Evolutionary conservation across 306 rosid genomes (phyloP).

Genomic region (Fragaria ananassa): DNA sequence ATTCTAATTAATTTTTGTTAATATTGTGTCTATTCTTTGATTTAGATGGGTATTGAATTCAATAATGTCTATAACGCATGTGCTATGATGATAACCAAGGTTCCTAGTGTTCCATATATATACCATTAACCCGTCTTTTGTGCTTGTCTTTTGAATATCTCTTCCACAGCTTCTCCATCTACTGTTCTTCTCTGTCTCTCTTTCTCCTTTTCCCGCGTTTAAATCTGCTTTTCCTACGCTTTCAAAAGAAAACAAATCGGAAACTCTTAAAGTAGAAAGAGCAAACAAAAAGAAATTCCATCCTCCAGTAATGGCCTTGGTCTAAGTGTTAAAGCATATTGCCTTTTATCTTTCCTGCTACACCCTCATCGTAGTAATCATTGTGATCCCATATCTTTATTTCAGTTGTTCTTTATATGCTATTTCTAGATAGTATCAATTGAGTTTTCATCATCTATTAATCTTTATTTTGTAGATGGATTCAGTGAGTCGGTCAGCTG

Average conservation of each 20-base stretch:
- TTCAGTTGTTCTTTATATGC: slow-evolving; percentile 15
- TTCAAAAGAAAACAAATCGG: slow-evolving; percentile 29
- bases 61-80: neutral
- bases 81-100: slow-evolving; percentile 10
- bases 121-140: slow-evolving; percentile 25
- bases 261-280: slow-evolving; percentile 11
- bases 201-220: slow-evolving; percentile 19
- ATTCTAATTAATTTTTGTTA: neutral
- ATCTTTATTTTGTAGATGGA: slow-evolving; percentile 61
- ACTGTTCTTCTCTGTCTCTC: neutral
- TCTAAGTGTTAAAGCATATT: slow-evolving; percentile 59
- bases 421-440: neutral
- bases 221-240: slow-evolving; percentile 26
- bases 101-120: neutral
- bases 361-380: slow-evolving; percentile 39
- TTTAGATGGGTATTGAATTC: neutral
- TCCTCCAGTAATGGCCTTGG: slow-evolving; percentile 48
- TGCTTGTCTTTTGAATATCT: slow-evolving; percentile 30
- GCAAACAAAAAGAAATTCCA: slow-evolving; percentile 39
- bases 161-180: slow-evolving; percentile 23
- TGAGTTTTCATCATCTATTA: slow-evolving; percentile 8
- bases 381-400: slow-evolving; percentile 30
- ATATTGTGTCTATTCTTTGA: neutral
- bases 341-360: slow-evolving; percentile 44
- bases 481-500: slow-evolving; percentile 51